Conservation (phyloP, 2,329 filamentous ascomycete genomes). For the Fusarium kyushuense region DNA sequence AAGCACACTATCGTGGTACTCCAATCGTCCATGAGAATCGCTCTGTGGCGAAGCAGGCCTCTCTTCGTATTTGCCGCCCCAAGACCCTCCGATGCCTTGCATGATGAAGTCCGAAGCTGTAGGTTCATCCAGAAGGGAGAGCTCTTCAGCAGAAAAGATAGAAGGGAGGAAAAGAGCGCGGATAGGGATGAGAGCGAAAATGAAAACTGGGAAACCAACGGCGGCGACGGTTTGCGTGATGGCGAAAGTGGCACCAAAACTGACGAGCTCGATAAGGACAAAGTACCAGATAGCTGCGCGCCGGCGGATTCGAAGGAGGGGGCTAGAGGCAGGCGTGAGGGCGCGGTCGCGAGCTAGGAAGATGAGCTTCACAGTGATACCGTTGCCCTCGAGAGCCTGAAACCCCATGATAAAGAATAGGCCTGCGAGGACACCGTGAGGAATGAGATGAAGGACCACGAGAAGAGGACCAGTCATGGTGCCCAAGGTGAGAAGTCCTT, state of each 20-base stretch:
- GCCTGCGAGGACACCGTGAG: conserved; percentile 82
- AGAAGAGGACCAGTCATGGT: conserved; percentile 83
- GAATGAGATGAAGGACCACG: conserved; percentile 79
- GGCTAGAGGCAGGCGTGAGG: conserved; percentile 70
- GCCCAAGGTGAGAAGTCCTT: conserved; percentile 81
- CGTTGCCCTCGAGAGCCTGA: conserved; percentile 80
- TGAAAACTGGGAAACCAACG: conserved; percentile 83
- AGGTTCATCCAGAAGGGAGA: conserved; percentile 74
- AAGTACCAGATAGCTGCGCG: conserved; percentile 77
- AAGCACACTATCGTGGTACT: conserved; percentile 44
- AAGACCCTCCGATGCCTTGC: conserved; percentile 77
- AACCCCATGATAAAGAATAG: conserved; percentile 89
- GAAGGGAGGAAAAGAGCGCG: conserved; percentile 73
- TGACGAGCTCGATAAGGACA: conserved; percentile 74
- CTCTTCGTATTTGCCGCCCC: conserved; percentile 56
- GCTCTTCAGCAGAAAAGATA: conserved; percentile 70
- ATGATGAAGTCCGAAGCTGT: conserved; percentile 81
- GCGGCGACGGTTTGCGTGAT: conserved; percentile 87
- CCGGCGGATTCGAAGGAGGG: conserved; percentile 71
- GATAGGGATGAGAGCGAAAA: conserved; percentile 75
- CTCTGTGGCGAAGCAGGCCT: conserved; percentile 29
- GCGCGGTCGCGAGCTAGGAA: conserved; percentile 74
- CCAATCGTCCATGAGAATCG: conserved; percentile 9
- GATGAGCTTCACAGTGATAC: conserved; percentile 79
- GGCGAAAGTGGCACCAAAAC: conserved; percentile 82